Evolutionary conservation across 768 basidiomycete genomes (phyloP), one percentile per base, ranked within the genome.

Genomic region (Trametes maxima): DNA sequence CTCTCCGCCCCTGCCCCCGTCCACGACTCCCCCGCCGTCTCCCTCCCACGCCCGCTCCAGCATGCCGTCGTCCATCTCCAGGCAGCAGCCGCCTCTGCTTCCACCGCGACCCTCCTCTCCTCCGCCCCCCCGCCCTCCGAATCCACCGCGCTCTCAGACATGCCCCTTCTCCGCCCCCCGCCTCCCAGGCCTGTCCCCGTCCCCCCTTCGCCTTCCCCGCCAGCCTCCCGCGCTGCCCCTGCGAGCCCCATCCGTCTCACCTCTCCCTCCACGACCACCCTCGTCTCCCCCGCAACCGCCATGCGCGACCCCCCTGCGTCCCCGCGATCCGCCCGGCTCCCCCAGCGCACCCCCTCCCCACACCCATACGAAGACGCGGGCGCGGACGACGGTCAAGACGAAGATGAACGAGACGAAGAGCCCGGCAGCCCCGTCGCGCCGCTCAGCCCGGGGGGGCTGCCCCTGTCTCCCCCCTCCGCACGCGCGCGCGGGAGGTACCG

Each of bases 231-330:
- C 25, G 10, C 48, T 1, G 21, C 42, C 28, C 25, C 59, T 6
- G 1, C 47, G 21, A 45, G 62, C 17, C 56, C 56, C 3, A 22
- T 48, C 17, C 52, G 51, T 17, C 42, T 63, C 17, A 49, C 62
- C 12, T 63, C 62, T 5, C 62, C 62, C 2, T 63, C 62, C 5
- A 63, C 62, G 5, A 63, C 62, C 19, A 58, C 62, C 14, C 43
- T 63, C 24, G 5, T 63, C 7, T 54, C 57, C 3, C 39, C 62
- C 17, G 39, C 52, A 1, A 53, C 39, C 2, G 62, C 56, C n/a
- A 36, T 58, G 37, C 62, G 62, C 13, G 51, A 57, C 22, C 39
- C 56, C n/a, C 56, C 62, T 12, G 43, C 42, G 4, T 17, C 28
- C 17, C 40, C 60, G 5, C 54, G 54, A 14, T 11, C 35, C 5